Evolutionary conservation across 306 rosid genomes (phyloP), one percentile per base, ranked within the genome.

Genomic region (Glycine latifolia): DNA sequence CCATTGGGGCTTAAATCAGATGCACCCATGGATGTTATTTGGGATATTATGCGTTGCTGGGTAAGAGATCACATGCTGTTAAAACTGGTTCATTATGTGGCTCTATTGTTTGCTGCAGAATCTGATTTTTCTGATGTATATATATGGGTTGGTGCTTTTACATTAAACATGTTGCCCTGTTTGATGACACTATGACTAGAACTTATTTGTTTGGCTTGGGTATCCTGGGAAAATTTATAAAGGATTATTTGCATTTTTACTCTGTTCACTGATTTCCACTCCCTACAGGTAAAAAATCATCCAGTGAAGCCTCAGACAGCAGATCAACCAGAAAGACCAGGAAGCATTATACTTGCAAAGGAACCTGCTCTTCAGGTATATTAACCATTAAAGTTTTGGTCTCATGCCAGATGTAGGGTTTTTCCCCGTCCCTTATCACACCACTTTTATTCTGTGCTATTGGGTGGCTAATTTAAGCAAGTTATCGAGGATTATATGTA

Each of bases 21-120:
- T 79, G 99, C 98, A 16, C 99, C 99, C 16, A 93, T 93, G 97
- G 91, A 87, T 37, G 92, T 95, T 75, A 91, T 95, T 87, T 95
- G 99, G 98, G 99, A 95, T 77, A 95, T 95, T 61, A 95, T 95
- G 99, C 97, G 99, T 77, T 91, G 98, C 83, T 95, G 99, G 99
- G 99, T 95, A 85, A 71, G 97, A 68, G 41, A 43, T 63, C 54
- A 7, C 20, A 46, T 20, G 3, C 67, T 69, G 62, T 68, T 62
- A 55, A 65, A 15, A 9, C 16, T 56, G 20, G 49, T 62, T 53
- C 3, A 13, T 12, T 66, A 66, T n/a, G 61, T 26, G 31, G 31
- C 31, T 26, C 31, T 26, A 2, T 26, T 26, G 31, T 39, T 77
- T 73, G 49, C 39, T 62, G 76, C 14, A 10, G 4, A 31, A 10